These are phyloP conservation scores for Physaria fendleri DNA, from an alignment of 345 rosid species.

Conservation along the genomic window DNA sequence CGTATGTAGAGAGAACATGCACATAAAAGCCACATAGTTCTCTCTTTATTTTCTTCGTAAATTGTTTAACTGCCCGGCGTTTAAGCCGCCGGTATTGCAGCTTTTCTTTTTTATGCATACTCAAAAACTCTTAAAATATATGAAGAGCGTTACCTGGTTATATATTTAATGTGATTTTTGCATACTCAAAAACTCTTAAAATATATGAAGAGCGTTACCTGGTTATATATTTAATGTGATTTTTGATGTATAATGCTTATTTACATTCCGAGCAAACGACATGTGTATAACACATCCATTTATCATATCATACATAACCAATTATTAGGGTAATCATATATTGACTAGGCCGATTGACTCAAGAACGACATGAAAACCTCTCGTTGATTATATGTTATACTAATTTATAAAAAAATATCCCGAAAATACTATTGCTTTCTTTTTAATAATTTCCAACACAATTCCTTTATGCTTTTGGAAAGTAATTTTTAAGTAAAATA, in stretches of 20 bases:
- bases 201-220: background rate
- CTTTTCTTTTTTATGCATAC: background rate
- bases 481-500: background rate
- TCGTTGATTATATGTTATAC: background rate
- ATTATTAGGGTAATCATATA: slow-evolving; percentile 7
- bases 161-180: background rate
- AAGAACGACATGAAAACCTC: slow-evolving; percentile 11
- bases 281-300: background rate
- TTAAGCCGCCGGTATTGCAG: slow-evolving; percentile 24
- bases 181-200: background rate
- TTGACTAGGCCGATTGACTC: too few relatives aligned
- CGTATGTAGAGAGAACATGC: slow-evolving; percentile 25
- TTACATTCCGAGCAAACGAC: background rate
- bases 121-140: background rate
- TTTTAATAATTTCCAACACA: background rate
- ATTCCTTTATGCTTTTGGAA: slow-evolving; percentile 5
- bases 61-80: slow-evolving; percentile 20
- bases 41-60: slow-evolving; percentile 29
- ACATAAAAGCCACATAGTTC: slow-evolving; percentile 20
- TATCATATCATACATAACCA: slow-evolving; percentile 3
- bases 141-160: background rate
- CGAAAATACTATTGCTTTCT: background rate
- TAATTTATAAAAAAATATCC: too few relatives aligned
- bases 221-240: background rate
- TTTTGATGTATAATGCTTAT: too few relatives aligned